Evolutionary conservation across 2,329 filamentous ascomycete genomes (phyloP).

Genomic region (Penicillium sp.): DNA sequence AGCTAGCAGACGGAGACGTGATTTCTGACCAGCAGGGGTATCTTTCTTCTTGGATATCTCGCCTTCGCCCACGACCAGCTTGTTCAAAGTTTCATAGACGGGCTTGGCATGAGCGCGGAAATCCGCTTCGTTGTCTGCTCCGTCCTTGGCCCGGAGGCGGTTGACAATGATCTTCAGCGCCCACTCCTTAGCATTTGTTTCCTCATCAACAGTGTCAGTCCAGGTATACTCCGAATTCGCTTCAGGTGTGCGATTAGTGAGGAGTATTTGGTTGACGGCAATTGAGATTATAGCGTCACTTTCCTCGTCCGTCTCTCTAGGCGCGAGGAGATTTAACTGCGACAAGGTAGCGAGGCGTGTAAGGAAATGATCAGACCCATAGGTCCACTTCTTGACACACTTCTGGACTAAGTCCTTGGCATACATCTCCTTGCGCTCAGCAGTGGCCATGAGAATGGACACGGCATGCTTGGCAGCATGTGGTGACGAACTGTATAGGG

Average conservation of each 20-base stretch:
- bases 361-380: constrained; percentile 72
- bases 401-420: constrained; percentile 80
- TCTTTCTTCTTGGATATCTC: constrained; percentile 75
- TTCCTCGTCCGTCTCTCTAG: constrained; percentile 70
- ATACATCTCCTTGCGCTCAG: constrained; percentile 78
- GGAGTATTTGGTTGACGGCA: constrained; percentile 71
- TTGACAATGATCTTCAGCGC: constrained; percentile 86
- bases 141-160: constrained; percentile 68
- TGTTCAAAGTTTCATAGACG: constrained; percentile 77
- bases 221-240: constrained; percentile 62
- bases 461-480: constrained; percentile 91
- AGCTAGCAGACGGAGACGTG: constrained; percentile 78
- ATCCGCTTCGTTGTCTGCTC: constrained; percentile 45
- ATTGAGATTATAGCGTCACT: constrained; percentile 79
- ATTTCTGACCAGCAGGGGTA: constrained; percentile 75
- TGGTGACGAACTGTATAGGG: constrained; percentile 76
- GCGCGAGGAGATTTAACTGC: constrained; percentile 74
- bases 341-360: constrained; percentile 53
- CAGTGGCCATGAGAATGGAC: constrained; percentile 78
- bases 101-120: constrained; percentile 59
- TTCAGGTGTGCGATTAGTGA: constrained; percentile 63
- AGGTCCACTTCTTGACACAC: constrained; percentile 72
- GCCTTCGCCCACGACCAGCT: constrained; percentile 72
- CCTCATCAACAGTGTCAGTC: constrained; percentile 74
- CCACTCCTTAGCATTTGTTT: constrained; percentile 79